A percentile compares a stretch with the other conserved stretches of the same genome.
These are phyloP conservation scores for Fomitopsis serialis DNA, from an alignment of 768 basidiomycete genomes.

Conservation along the genomic window DNA sequence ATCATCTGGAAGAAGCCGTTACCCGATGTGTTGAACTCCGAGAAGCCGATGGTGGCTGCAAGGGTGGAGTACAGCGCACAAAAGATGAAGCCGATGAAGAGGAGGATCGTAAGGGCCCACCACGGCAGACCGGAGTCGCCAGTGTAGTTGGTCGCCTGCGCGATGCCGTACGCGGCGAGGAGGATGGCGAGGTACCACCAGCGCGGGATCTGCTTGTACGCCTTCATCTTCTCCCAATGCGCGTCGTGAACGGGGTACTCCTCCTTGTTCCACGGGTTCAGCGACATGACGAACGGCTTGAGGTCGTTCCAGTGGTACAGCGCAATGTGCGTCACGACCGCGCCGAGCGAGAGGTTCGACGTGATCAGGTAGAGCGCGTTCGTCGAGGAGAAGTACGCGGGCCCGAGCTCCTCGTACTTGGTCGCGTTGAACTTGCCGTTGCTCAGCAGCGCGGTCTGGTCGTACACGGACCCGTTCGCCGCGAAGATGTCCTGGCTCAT, in stretches of 20 bases:
- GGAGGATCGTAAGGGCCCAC: constrained; percentile 43
- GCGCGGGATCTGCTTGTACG: constrained; percentile 38
- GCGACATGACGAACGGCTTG: constrained; percentile 26
- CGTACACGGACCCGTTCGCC: constrained; percentile 21
- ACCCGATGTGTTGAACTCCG: constrained; percentile 21
- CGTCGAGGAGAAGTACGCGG: constrained; percentile 32
- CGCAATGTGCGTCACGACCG: constrained; percentile 28
- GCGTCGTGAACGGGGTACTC: constrained; percentile 24
- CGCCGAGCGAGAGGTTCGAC: constrained; percentile 29
- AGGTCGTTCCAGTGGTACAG: constrained; percentile 33
- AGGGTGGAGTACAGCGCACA: constrained; percentile 54
- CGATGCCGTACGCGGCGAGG: constrained; percentile 40
- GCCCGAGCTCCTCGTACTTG: constrained; percentile 24
- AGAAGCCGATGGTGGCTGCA: constrained; percentile 24
- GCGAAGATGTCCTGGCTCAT: constrained; percentile 27
- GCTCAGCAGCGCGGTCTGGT: constrained; percentile 48
- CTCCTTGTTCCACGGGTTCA: constrained; percentile 30
- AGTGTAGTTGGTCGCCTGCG: constrained; percentile 28
- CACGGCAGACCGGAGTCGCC: constrained; percentile 41
- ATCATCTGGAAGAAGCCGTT: constrained; percentile 26
- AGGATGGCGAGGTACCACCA: constrained; percentile 48
- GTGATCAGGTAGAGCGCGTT: constrained; percentile 30
- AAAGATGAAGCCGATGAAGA: constrained; percentile 47
- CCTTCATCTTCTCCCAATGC: constrained; percentile 54
- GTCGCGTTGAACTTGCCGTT: constrained; percentile 23